Evolutionary conservation across 1,284 basidiomycete genomes (phyloP), one percentile per base, ranked within the genome.

Genomic region (Ganoderma meredithae): DNA sequence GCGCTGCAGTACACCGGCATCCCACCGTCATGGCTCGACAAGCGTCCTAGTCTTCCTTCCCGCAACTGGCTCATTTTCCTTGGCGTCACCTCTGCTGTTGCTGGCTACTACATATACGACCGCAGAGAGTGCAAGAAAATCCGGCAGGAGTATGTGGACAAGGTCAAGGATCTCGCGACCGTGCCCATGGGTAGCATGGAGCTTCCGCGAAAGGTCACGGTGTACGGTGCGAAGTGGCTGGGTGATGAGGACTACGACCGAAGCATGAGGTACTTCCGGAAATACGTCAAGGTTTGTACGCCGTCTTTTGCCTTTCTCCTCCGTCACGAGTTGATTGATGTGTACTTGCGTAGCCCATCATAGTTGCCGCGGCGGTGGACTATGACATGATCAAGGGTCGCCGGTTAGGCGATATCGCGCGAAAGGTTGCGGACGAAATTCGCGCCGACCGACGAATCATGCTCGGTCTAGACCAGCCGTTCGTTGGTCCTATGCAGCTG

Each of bases 41-140:
- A 91, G 75, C 86, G 90, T 31, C 93, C 93, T 7, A 89, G 87
- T 74, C 86, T 98, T 47, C 96, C 97, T 7, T 95, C 94, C 2
- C 88, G 95, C 70, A 98, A 98, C 78, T 96, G 95, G 95, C 89
- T 95, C 77, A 96, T 98, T 76, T 98, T 98, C 81, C 85, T 95
- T 69, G 85, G 89, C 43, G 82, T 95, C 71, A 90, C 93, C 13
- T 90, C 90, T 27, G 86, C 91, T 3, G 74, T 95, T 60, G 77
- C 90, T 7, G 92, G 90, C 39, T 86, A 90, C 66, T 98, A 96
- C 82, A 84, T 89, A 65, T 96, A 97, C 77, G 96, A 98, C 85
- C 88, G 95, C 31, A 82, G 84, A 70, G 84, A 96, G 81, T 95
- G 93, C 81, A 90, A 88, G 72, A 78, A 83, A 61, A 93, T 99